Percentiles rank a stretch among this genome's conserved stretches.
phyloP scores from a whole-genome alignment of 2,329 filamentous ascomycete genomes.

The Claviceps fusiformis region DNA sequence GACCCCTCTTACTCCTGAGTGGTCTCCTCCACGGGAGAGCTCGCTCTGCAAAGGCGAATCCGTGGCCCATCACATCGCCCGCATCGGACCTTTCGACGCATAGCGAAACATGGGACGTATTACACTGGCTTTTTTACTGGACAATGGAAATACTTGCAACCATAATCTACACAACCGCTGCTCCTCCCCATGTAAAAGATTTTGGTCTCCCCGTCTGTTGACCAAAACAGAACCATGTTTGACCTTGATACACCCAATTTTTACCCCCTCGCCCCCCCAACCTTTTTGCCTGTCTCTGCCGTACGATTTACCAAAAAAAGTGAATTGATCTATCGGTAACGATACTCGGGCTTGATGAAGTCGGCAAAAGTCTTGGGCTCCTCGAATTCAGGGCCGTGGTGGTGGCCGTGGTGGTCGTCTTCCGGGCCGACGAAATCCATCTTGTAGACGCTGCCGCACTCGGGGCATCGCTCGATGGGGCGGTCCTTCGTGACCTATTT shows the following conservation, averaged over 20 bases:
- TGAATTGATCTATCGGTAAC: constrained; percentile 41
- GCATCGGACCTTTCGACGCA: background rate
- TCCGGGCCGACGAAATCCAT: constrained; percentile 88
- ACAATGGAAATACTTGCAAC: constrained; percentile 20
- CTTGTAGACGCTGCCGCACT: constrained; percentile 95
- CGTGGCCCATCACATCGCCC: background rate
- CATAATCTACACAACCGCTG: constrained; percentile 27
- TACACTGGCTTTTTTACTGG: constrained; percentile 17
- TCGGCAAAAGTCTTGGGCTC: constrained; percentile 96
- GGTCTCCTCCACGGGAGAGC: background rate
- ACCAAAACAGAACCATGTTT: constrained; percentile 10
- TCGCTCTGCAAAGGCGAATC: background rate
- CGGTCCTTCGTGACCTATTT: constrained; percentile 69
- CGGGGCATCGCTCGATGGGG: constrained; percentile 85
- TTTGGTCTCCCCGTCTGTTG: constrained; percentile 9
- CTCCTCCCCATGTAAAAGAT: constrained; percentile 9
- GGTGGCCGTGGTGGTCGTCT: constrained; percentile 54
- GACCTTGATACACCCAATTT: constrained; percentile 11
- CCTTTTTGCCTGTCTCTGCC: constrained; percentile 3
- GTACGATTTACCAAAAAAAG: constrained; percentile 3
- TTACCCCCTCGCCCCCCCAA: no score
- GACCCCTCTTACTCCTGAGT: background rate
- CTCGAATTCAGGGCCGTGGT: constrained; percentile 50
- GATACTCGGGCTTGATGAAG: constrained; percentile 90
- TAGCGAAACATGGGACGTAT: background rate